These are phyloP conservation scores for Aspergillus aculeatinus DNA, from an alignment of 2,329 filamentous ascomycete genomes.

Conservation along the genomic window DNA sequence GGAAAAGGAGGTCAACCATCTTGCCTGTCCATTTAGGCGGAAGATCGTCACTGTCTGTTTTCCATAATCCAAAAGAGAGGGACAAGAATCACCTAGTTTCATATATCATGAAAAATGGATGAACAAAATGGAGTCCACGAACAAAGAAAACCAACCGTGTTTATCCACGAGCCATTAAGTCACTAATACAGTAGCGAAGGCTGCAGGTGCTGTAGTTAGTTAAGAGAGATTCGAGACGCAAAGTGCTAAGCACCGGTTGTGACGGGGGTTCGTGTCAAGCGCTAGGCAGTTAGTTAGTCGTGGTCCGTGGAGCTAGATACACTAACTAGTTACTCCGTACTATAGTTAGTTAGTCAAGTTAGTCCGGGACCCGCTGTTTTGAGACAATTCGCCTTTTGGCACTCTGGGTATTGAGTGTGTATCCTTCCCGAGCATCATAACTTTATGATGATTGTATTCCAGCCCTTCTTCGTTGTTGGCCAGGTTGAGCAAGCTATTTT, in stretches of 20 bases:
- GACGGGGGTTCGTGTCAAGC: slow-evolving; percentile 13
- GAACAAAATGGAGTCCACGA: too few relatives aligned
- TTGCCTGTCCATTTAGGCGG: neutral
- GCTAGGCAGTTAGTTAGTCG: slow-evolving; percentile 10
- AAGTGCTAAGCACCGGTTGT: neutral
- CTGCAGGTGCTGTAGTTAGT: neutral
- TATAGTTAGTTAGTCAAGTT: too few relatives aligned
- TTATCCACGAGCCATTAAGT: neutral
- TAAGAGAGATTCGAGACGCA: neutral
- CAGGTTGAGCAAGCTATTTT: too few relatives aligned
- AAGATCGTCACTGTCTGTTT: neutral
- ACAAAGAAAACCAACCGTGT: neutral
- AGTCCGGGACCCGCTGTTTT: too few relatives aligned
- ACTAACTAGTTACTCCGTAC: too few relatives aligned
- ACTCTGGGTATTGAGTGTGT: too few relatives aligned
- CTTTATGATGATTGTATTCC: too few relatives aligned
- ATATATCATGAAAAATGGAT: neutral
- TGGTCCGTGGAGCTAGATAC: neutral
- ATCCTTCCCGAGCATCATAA: too few relatives aligned
- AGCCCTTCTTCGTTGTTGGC: too few relatives aligned
- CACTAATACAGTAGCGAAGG: neutral
- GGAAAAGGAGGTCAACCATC: neutral
- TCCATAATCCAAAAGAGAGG: neutral
- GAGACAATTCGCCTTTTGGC: too few relatives aligned
- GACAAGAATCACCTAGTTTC: neutral